Evolutionary conservation across 768 basidiomycete species (phyloP).

Genomic region (Lentinula raphanica): DNA sequence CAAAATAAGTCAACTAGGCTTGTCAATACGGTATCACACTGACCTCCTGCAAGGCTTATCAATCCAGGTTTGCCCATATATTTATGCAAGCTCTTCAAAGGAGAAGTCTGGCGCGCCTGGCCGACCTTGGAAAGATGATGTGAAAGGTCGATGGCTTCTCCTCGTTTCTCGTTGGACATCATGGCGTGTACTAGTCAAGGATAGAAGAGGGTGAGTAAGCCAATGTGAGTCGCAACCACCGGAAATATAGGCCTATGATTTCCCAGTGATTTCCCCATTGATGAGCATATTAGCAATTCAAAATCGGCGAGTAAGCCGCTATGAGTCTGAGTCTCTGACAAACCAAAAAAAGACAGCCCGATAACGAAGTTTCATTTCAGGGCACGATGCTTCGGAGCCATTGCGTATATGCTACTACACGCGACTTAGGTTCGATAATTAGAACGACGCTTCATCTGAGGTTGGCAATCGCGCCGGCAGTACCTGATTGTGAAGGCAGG

Average conservation of each 20-base stretch:
- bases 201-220: neutral
- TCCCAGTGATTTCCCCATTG: neutral
- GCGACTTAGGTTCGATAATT: too few species aligned
- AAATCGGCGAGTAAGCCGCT: neutral
- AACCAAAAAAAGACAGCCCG: too few species aligned
- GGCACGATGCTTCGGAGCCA: neutral
- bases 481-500: neutral
- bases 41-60: constrained; percentile 68
- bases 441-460: too few species aligned
- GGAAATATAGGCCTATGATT: neutral
- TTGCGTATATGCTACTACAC: neutral
- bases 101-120: constrained; percentile 42
- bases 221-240: neutral
- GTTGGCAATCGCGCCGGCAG: neutral
- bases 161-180: constrained; percentile 26
- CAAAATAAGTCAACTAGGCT: neutral
- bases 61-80: constrained; percentile 50
- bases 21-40: constrained; percentile 11
- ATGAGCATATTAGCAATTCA: neutral
- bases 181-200: constrained; percentile 15
- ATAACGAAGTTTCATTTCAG: neutral
- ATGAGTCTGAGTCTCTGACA: too few species aligned
- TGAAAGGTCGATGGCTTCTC: constrained; percentile 58
- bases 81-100: constrained; percentile 64
- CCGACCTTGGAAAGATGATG: constrained; percentile 65